These are phyloP conservation scores for Diaporthe sp. DNA, from an alignment of 2,329 filamentous ascomycete genomes.

Conservation along the genomic window DNA sequence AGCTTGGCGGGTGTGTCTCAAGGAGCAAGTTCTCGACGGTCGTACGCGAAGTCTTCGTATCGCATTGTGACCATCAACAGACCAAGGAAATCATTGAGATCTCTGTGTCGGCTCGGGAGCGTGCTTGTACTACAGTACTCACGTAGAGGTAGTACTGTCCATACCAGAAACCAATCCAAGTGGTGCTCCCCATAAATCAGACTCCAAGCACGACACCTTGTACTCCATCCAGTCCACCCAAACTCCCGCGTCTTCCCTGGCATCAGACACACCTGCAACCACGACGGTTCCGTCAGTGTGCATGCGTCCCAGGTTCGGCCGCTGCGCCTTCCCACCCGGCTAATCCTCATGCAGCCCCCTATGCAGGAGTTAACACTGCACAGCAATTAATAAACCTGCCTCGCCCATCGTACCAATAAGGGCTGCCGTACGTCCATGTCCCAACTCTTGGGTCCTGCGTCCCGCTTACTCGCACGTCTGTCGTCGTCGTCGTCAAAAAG, in stretches of 20 bases:
- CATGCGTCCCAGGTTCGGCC: slow-evolving; percentile 9
- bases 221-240: neutral
- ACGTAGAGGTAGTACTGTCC: neutral
- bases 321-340: neutral
- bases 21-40: slow-evolving; percentile 3
- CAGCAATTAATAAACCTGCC: neutral
- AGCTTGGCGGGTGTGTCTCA: slow-evolving; percentile 15
- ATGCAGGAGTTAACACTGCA: slow-evolving; percentile 15
- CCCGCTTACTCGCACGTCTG: slow-evolving; percentile 13
- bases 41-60: neutral
- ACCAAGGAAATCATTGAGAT: neutral
- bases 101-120: neutral
- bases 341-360: slow-evolving; percentile 27
- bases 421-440: neutral
- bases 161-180: neutral
- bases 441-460: slow-evolving; percentile 26
- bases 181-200: slow-evolving; percentile 20
- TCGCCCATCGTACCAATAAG: slow-evolving; percentile 31
- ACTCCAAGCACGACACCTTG: neutral
- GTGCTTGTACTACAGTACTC: neutral
- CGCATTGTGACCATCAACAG: neutral
- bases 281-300: slow-evolving; percentile 31
- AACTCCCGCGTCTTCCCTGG: slow-evolving; percentile 13
- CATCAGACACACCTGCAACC: slow-evolving; percentile 32
- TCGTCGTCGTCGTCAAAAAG: neutral